Base-by-base conservation (phyloP, 305 asterid genomes). In the Ilex paraguariensis region DNA sequence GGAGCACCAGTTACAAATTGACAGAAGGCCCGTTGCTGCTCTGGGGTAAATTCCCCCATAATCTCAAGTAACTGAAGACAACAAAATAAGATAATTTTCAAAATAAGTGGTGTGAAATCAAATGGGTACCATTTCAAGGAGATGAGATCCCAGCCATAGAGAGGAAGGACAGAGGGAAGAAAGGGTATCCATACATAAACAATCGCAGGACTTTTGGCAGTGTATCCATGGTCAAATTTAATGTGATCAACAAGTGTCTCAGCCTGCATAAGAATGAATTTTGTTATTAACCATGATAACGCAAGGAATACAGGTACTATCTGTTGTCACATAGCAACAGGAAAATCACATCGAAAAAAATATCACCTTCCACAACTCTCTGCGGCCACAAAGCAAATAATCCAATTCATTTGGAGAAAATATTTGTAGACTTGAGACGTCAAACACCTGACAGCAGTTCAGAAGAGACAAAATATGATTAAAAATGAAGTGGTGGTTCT, bases 1-100 rank as follows among this genome's bases (percentile, higher is more conserved):
- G 99, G 98, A 57, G 99, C 99, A 74, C 99, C 99, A 12, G 99
- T 94, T 60, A 94, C 98, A 76, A 94, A 94, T 80, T 94, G 99
- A 75, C 96, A 87, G 82, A 94, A 94, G 14, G 98, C 85, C 49
- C 90, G 84, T 72, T 94, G 99, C 79, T 79, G 98, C 76, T 94
- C 96, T 3, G 94, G 92, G 65, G 78, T 84, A 79, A 94, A 91
- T 70, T 82, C 97, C 7, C 98, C 95, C 98, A 94, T 91, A 52
- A 91, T 94, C 83, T 91, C 99, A 30, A 94, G 86, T 68, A 94
- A 89, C 99, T 94, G 76, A 42, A 70, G 46, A 66, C 67, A 71
- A 2, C 42, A 36, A 8, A 8, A 36, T 36, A 36, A 4, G 42
- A 36, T 36, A 8, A 36, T 36, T 4, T 36, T 4, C 54, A 63